Evolutionary conservation across 257 asterid species (phyloP), one percentile per base, ranked within the genome.

Genomic region (Thymus mandschuricus): DNA sequence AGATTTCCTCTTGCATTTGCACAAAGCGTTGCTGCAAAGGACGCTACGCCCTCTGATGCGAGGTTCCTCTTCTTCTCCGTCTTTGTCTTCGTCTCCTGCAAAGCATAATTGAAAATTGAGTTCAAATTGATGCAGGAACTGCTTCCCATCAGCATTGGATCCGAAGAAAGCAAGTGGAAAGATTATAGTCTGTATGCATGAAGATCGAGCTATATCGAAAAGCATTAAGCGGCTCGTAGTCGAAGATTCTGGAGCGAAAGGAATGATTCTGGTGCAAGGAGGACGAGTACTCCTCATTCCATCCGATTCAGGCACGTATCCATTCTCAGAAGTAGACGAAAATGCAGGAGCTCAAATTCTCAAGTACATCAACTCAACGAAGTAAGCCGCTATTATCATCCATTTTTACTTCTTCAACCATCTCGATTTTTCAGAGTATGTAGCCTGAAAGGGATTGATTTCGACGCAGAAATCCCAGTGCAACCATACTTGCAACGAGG

Each of bases 71-170:
- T 21, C 21, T 21, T 21, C 21, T 21, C 21, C 21, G 21, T 21
- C 21, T 21, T 21, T 0, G 21, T 21, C 21, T 21, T 21, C 21
- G 21, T 21, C 21, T 21, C 21, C 21, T 21, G 21, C 21, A 21
- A 21, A 21, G 21, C 21, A 21, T 21, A 21, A 21, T 21, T 21
- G 21, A 21, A 40, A 3, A 40, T 40, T 40, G 45, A 4, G 45
- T 40, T 2, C 8, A 1, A 40, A 40, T 40, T 3, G 45, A 40
- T 40, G 75, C 76, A 86, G 96, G 84, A 78, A 80, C 74, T 89
- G 96, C 75, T 38, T 62, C 6, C 90, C 90, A 6, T 92, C 88
- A 50, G 77, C 96, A 27, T 46, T 89, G 54, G 88, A 89, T 56
- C 13, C 75, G 3, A 74, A 54, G 50, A 84, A 81, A 74, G 86